Conservation (phyloP, 306 rosid genomes). For the Cucumis hystrix region DNA sequence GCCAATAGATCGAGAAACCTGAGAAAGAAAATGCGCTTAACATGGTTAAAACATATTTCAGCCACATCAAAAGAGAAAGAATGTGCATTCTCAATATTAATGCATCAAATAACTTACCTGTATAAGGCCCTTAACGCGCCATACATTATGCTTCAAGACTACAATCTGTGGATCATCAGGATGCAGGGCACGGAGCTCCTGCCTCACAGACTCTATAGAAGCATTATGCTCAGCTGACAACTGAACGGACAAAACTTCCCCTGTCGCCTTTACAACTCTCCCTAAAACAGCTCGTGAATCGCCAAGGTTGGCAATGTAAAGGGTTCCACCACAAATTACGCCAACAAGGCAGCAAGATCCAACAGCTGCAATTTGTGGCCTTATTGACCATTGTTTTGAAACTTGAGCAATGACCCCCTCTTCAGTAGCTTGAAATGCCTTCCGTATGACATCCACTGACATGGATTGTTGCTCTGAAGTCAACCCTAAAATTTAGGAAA, state of each 20-base stretch:
- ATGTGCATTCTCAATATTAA: background rate
- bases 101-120: slow-evolving; percentile 22
- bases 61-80: background rate
- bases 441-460: slow-evolving; percentile 47
- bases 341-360: slow-evolving; percentile 60
- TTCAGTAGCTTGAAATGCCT: slow-evolving; percentile 57
- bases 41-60: background rate
- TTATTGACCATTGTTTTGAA: slow-evolving; percentile 26
- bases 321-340: slow-evolving; percentile 39
- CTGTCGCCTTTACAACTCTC: slow-evolving; percentile 41
- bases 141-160: slow-evolving; percentile 51
- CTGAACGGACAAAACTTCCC: slow-evolving; percentile 44
- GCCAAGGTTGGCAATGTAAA: slow-evolving; percentile 42
- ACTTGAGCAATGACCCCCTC: slow-evolving; percentile 45
- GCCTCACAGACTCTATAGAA: slow-evolving; percentile 42
- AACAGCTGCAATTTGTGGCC: slow-evolving; percentile 56
- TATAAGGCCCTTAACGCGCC: slow-evolving; percentile 55
- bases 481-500: slow-evolving; percentile 29
- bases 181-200: slow-evolving; percentile 42
- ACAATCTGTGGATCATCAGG: slow-evolving; percentile 46
- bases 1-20: slow-evolving; percentile 54
- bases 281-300: slow-evolving; percentile 63
- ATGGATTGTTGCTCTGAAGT: slow-evolving; percentile 47
- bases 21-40: background rate
- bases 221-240: slow-evolving; percentile 49